Evolutionary conservation across 139 green algal species (phyloP), one percentile per base, ranked within the genome.

Genomic region (Pseudopediastrum boryanum): DNA sequence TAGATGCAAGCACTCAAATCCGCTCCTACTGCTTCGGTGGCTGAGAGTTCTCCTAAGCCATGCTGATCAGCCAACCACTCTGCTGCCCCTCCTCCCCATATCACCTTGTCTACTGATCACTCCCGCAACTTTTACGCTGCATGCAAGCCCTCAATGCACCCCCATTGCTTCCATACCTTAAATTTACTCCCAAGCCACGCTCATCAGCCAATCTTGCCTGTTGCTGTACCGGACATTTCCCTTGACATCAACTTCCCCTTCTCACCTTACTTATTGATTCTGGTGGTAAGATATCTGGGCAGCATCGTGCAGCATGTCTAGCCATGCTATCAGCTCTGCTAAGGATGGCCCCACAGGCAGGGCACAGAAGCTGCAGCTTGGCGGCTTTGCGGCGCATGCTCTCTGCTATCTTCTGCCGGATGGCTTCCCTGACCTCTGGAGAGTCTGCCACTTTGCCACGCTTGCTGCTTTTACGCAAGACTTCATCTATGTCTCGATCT

Each of bases 381-480:
- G 74, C 36, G 33, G 61, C 44, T 23, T 66, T 73, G 21, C 36
- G 46, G 25, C 46, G 46, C 61, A 71, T 64, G 74, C 74, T 81
- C 8, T 48, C 74, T 31, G 74, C 74, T 29, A 81, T 81, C 43
- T 72, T 71, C 44, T 64, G 74, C 12, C 74, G 29, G 44, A 81
- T 74, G 44, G 62, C 61, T 29, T 81, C 74, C 42, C 59, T 16
- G 16, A 16, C 46, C 12, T 12, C 16, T n/a, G 46, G 46, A 12
- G 16, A 56, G 13, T 56, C 46, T n/a, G 13, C 13, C 46, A 56
- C 46, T 16, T 70, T 78, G 71, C 71, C 39, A 25, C 43, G 68
- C 39, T 54, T 61, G n/a, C 58, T 70, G 2, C 39, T 78, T 8
- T 61, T 69, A 8, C 29, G 23, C 71, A 78, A 70, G 9, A 78